Conservation (phyloP, 1,284 basidiomycete species). For the Leccinum solheimii region DNA sequence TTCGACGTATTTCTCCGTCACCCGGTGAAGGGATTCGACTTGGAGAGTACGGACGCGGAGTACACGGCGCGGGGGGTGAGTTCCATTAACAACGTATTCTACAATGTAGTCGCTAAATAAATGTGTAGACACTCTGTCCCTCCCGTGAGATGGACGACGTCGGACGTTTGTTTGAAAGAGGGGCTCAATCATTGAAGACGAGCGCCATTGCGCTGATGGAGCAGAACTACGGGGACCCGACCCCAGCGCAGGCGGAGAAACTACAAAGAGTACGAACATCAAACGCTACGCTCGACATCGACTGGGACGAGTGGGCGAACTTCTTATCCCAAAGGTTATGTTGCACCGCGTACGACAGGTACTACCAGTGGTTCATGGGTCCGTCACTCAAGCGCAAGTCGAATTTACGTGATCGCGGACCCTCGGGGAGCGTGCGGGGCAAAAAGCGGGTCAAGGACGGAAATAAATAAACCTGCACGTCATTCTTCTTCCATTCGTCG, state of each 20-base stretch:
- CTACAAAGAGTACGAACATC: background rate
- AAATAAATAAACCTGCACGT: background rate
- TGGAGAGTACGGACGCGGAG: background rate
- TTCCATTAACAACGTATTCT: background rate
- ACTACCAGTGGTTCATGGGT: background rate
- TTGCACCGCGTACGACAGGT: background rate
- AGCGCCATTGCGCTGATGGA: background rate
- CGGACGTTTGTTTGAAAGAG: background rate
- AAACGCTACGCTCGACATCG: background rate
- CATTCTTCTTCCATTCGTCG: too few species aligned
- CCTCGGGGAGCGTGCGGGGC: background rate
- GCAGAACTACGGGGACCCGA: background rate
- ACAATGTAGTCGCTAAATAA: background rate
- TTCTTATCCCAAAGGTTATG: background rate
- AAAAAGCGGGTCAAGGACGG: background rate
- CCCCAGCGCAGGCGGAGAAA: background rate
- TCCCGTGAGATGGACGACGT: background rate
- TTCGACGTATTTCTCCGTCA: background rate
- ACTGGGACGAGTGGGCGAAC: background rate
- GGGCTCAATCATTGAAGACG: background rate
- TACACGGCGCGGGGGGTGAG: background rate
- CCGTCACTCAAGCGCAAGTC: background rate
- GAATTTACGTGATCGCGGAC: background rate
- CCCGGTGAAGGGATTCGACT: background rate
- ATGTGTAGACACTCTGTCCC: background rate